phyloP scores from a whole-genome alignment of 176 grass and related monocot species.

The Typha latifolia region DNA sequence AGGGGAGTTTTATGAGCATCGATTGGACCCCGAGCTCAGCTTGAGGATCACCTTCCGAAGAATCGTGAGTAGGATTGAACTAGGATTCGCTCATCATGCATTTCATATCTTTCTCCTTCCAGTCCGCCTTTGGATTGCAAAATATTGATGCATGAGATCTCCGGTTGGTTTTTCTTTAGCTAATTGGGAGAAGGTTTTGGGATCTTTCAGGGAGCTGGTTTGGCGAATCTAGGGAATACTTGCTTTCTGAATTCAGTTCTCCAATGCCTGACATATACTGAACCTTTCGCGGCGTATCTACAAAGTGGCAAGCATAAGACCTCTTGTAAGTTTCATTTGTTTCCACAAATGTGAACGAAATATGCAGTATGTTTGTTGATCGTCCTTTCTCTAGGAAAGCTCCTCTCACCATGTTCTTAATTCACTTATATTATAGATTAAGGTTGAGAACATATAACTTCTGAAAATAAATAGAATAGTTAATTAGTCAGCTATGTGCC shows the following conservation, averaged over 20 bases:
- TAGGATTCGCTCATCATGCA: too few relatives aligned
- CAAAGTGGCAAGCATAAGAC: slow-evolving; percentile 89
- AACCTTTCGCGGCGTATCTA: slow-evolving; percentile 95
- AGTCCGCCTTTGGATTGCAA: too few relatives aligned
- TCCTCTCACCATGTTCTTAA: too few relatives aligned
- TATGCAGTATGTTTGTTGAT: background rate
- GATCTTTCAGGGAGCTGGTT: slow-evolving; percentile 77
- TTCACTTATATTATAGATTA: too few relatives aligned
- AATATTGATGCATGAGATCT: background rate
- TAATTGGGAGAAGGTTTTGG: background rate
- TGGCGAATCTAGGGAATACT: slow-evolving; percentile 94
- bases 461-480: too few relatives aligned
- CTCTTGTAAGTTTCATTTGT: slow-evolving; percentile 60
- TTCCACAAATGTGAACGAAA: background rate
- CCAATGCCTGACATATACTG: slow-evolving; percentile 93
- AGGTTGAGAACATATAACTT: too few relatives aligned
- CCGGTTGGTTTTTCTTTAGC: background rate
- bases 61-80: slow-evolving; percentile 55
- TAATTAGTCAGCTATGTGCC: too few relatives aligned
- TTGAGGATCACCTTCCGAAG: slow-evolving; percentile 83
- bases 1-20: slow-evolving; percentile 34
- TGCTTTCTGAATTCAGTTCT: slow-evolving; percentile 98
- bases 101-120: too few relatives aligned
- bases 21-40: slow-evolving; percentile 69
- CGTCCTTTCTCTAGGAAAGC: background rate